phyloP scores from a whole-genome alignment of 2,329 filamentous ascomycete genomes.

The Thelonectria blattea region DNA sequence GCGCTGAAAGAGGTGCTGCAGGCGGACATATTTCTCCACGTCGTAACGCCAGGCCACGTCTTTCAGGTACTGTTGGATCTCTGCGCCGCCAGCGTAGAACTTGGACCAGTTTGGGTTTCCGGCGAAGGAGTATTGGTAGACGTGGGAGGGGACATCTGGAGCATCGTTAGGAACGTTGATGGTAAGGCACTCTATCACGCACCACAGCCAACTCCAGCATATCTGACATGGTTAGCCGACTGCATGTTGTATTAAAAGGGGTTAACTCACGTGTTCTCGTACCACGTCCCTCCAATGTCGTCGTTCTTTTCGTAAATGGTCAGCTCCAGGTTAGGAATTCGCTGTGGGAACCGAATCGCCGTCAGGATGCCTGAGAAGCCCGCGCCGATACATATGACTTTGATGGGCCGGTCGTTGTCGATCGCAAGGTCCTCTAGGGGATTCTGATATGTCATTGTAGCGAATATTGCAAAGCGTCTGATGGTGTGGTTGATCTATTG shows the following conservation, averaged over 20 bases:
- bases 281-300: slow-evolving; percentile 27
- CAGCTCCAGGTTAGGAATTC: slow-evolving; percentile 13
- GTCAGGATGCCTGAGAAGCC: slow-evolving; percentile 18
- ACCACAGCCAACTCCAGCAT: slow-evolving; percentile 1
- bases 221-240: not conserved
- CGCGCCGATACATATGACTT: slow-evolving; percentile 18
- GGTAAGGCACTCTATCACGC: not conserved
- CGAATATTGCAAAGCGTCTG: not conserved
- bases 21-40: slow-evolving; percentile 12
- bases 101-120: slow-evolving; percentile 15
- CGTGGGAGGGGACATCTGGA: slow-evolving; percentile 19
- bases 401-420: not conserved
- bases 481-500: too few species aligned
- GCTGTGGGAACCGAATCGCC: slow-evolving; percentile 9
- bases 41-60: slow-evolving; percentile 10
- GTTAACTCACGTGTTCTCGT: slow-evolving; percentile 18
- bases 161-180: not conserved
- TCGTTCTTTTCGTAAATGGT: slow-evolving; percentile 27
- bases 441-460: not conserved
- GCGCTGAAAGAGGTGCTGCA: not conserved
- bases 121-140: slow-evolving; percentile 18
- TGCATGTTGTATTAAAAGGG: not conserved
- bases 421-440: not conserved
- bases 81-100: slow-evolving; percentile 17
- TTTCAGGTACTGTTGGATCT: slow-evolving; percentile 19